Base-by-base conservation (phyloP, 805 yeast species). In the Candida sithepensis region DNA sequence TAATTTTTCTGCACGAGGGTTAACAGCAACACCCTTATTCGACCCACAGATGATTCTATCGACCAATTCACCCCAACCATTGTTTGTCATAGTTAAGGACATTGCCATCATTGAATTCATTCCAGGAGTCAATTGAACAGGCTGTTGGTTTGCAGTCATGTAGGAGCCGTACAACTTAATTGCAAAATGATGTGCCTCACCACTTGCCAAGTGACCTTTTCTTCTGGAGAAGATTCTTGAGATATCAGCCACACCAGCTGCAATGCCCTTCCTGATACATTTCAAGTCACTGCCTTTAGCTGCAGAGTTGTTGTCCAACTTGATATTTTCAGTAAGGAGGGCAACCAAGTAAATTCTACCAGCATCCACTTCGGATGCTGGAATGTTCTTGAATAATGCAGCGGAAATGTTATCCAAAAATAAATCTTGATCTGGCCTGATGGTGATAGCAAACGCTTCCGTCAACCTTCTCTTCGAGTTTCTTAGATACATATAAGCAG, bases 41-140 rank as follows among this genome's bases (percentile, higher is more conserved):
- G 91, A 79, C 22, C 95, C 94, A 14, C 78, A 64, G 53, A 89
- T 83, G 50, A 89, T 85, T 57, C 95, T 72, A 57, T 88, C 89
- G 20, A 85, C 78, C 43, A 87, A 68, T 52, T 85, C 91, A 68
- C 96, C 97, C 96, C 96, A 89, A 43, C 97, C 97, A 50, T 79
- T 76, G 60, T 82, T 84, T 48, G 58, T 59, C 64, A 63, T 61
- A 16, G 61, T 50, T 45, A 63, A 61, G 47, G 58, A 68, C 71
- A 50, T 59, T 50, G 55, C 74, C 66, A 55, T 64, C 67, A 50
- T 61, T 37, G 52, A 65, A 57, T 37, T 68, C 71, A 64, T 63
- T 23, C 67, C 68, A 2, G 67, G 57, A 39, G 55, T 47, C 20
- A 61, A 36, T 24, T 57, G 56, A 9, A 47, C 47, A 24, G 59